Percentiles rank a stretch among this genome's conserved stretches.
Conservation (phyloP, 495 filamentous ascomycete species). For the Saxophila tyrrhenica region DNA sequence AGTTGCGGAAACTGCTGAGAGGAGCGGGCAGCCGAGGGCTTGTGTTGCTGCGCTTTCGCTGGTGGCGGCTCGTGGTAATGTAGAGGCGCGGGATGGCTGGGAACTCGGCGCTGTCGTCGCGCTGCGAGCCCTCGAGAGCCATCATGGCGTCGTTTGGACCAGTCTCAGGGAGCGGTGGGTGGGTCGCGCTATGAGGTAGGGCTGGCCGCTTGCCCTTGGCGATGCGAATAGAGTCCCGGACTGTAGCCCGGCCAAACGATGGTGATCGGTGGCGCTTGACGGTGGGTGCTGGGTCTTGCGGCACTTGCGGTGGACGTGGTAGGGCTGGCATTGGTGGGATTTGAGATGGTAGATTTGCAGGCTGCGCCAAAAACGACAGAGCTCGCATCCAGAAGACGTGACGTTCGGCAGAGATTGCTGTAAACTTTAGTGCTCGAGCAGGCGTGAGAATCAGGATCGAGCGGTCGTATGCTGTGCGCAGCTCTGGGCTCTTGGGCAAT, state of each 20-base stretch:
- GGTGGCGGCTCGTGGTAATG: constrained; percentile 38
- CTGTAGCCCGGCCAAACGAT: constrained; percentile 48
- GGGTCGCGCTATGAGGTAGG: background rate
- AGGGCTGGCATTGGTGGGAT: constrained; percentile 4
- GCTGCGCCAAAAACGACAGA: constrained; percentile 80
- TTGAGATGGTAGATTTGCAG: constrained; percentile 6
- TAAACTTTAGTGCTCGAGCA: constrained; percentile 90
- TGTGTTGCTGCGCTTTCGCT: constrained; percentile 67
- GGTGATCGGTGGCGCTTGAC: constrained; percentile 28
- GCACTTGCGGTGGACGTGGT: constrained; percentile 40
- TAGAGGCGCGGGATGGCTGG: constrained; percentile 71
- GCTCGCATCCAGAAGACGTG: constrained; percentile 95
- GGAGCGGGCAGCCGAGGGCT: constrained; percentile 27
- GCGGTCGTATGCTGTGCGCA: constrained; percentile 61
- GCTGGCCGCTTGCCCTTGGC: constrained; percentile 55
- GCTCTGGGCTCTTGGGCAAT: constrained; percentile 55
- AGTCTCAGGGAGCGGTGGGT: constrained; percentile 9
- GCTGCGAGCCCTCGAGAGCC: background rate
- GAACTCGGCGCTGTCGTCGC: constrained; percentile 49
- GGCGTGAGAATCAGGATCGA: constrained; percentile 94
- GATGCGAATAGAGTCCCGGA: constrained; percentile 82
- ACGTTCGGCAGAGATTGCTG: constrained; percentile 65
- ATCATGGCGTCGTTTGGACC: background rate
- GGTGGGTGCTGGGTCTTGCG: constrained; percentile 22
- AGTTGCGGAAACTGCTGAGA: constrained; percentile 21